These are phyloP conservation scores for Talinum fruticosum DNA, from an alignment of 148 eudicot genomes.

Conservation along the genomic window DNA sequence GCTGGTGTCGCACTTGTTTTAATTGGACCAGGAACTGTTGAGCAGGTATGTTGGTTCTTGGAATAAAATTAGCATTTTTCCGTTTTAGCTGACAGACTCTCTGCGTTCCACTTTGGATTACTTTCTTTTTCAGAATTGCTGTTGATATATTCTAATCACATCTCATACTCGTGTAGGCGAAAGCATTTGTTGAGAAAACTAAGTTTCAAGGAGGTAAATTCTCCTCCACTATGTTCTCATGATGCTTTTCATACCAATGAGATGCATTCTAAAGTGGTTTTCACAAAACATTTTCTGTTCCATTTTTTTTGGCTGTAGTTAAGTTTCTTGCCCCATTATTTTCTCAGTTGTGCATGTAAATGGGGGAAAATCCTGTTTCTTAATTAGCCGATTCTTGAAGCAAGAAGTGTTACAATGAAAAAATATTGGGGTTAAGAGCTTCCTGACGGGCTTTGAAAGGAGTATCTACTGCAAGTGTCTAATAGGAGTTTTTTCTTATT, in stretches of 20 bases:
- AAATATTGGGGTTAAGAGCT: not conserved
- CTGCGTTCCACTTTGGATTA: not conserved
- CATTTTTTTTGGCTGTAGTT: not conserved
- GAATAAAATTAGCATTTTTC: conserved; percentile 3
- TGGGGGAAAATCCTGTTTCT: not conserved
- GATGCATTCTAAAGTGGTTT: not conserved
- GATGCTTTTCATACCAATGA: not conserved
- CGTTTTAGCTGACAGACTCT: not conserved
- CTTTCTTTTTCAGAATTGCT: not conserved
- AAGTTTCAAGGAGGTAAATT: conserved; percentile 80
- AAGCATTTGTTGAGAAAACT: conserved; percentile 70
- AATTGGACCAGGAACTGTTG: conserved; percentile 90
- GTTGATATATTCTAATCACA: conserved; percentile 3
- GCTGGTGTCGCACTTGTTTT: conserved; percentile 85
- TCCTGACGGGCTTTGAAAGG: not conserved
- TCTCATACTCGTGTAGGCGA: conserved; percentile 47
- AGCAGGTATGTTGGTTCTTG: conserved; percentile 53
- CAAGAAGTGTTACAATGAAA: not conserved
- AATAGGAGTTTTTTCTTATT: not conserved
- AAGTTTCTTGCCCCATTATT: not conserved
- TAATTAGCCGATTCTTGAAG: not conserved
- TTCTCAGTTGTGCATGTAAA: not conserved
- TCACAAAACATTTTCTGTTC: not conserved
- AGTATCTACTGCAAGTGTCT: not conserved
- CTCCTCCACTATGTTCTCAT: not conserved